These are phyloP conservation scores for Emmonsia crescens DNA, from an alignment of 2,329 filamentous ascomycete species.

Conservation along the genomic window DNA sequence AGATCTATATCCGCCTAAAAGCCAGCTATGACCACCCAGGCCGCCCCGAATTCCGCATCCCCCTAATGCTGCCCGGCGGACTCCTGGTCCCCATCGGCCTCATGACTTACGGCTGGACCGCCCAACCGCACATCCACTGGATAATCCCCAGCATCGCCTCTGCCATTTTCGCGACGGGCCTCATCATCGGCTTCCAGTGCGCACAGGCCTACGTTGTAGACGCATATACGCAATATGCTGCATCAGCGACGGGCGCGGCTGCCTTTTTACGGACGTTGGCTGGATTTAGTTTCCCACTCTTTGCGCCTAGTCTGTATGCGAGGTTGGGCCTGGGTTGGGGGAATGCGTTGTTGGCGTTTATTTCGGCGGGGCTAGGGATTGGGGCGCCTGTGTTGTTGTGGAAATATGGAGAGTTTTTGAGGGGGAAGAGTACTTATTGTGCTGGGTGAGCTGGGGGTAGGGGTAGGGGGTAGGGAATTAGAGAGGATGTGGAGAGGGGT, in stretches of 20 bases:
- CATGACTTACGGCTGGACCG: slow-evolving; percentile 50
- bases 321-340: slow-evolving; percentile 28
- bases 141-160: slow-evolving; percentile 47
- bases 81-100: slow-evolving; percentile 43
- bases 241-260: slow-evolving; percentile 37
- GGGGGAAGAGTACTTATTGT: slow-evolving; percentile 36
- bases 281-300: slow-evolving; percentile 42
- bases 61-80: slow-evolving; percentile 45
- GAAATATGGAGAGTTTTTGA: slow-evolving; percentile 38
- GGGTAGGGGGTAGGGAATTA: neutral
- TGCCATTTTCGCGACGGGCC: slow-evolving; percentile 39
- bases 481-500: neutral
- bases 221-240: slow-evolving; percentile 36
- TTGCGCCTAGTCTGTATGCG: slow-evolving; percentile 33
- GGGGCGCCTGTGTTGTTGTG: slow-evolving; percentile 43
- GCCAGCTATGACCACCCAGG: slow-evolving; percentile 7
- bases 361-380: slow-evolving; percentile 30
- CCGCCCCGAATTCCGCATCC: slow-evolving; percentile 53
- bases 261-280: slow-evolving; percentile 37
- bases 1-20: slow-evolving; percentile 21
- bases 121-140: slow-evolving; percentile 41
- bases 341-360: slow-evolving; percentile 33
- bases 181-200: slow-evolving; percentile 36
- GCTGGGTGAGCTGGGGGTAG: slow-evolving; percentile 5
- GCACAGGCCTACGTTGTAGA: slow-evolving; percentile 33